Evolutionary conservation across 2,329 filamentous ascomycete species (phyloP).

Genomic region (Trichocomaceae sp.): DNA sequence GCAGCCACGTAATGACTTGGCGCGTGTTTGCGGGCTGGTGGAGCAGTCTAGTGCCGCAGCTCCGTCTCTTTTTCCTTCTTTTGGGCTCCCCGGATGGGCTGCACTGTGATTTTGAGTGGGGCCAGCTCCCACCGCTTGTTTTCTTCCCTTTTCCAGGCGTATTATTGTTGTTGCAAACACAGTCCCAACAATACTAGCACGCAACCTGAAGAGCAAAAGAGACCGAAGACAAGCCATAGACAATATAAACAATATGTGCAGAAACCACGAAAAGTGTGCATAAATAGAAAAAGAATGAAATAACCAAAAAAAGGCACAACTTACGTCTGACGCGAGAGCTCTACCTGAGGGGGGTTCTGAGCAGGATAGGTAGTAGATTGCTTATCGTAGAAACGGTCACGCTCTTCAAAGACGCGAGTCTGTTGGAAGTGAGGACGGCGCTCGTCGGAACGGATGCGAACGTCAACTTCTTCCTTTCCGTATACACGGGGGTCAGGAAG

Average conservation of each 20-base stretch:
- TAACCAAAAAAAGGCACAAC: conserved; percentile 18
- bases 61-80: background rate
- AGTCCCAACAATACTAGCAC: conserved; percentile 1
- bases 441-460: conserved; percentile 64
- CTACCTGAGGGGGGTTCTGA: conserved; percentile 42
- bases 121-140: conserved; percentile 13
- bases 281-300: conserved; percentile 4
- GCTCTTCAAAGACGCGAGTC: conserved; percentile 32
- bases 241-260: background rate
- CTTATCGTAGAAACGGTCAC: conserved; percentile 27
- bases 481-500: conserved; percentile 60
- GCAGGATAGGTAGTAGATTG: conserved; percentile 18
- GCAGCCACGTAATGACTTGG: conserved; percentile 14
- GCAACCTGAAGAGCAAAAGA: background rate
- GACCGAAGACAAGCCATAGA: background rate
- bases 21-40: conserved; percentile 4
- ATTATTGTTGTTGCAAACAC: background rate
- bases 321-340: conserved; percentile 48
- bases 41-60: conserved; percentile 9
- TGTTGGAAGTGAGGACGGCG: conserved; percentile 56
- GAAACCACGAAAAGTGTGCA: background rate
- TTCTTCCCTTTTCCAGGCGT: conserved; percentile 3
- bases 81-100: background rate
- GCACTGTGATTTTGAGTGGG: conserved; percentile 1
- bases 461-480: conserved; percentile 80